Evolutionary conservation across 2,329 filamentous ascomycete genomes (phyloP).

Genomic region (Fusarium brevicatenulatum): DNA sequence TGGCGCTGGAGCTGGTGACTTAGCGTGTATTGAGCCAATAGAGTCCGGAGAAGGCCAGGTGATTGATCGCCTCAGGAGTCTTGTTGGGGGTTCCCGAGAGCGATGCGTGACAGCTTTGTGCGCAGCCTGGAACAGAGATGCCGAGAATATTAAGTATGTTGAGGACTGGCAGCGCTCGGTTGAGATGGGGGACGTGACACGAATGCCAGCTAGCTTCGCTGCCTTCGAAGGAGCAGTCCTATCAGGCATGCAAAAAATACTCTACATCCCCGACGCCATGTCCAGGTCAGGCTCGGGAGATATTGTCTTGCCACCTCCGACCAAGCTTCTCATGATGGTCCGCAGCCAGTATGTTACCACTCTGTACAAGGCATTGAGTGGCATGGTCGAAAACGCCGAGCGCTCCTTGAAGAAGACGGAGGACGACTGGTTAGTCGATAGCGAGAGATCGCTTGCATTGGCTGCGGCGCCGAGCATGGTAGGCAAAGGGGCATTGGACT

Average conservation of each 20-base stretch:
- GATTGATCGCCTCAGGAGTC: conserved; percentile 76
- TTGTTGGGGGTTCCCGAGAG: conserved; percentile 84
- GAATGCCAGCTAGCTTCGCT: conserved; percentile 87
- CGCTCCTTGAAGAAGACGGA: conserved; percentile 72
- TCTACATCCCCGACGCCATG: conserved; percentile 90
- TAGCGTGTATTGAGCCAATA: conserved; percentile 79
- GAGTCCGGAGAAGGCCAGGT: conserved; percentile 64
- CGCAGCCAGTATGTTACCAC: conserved; percentile 92
- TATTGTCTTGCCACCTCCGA: conserved; percentile 85
- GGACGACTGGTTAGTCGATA: conserved; percentile 67
- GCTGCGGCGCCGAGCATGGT: conserved; percentile 50
- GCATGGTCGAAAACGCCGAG: conserved; percentile 97
- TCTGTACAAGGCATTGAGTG: conserved; percentile 91
- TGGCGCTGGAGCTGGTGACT: conserved; percentile 86
- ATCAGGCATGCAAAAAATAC: conserved; percentile 90
- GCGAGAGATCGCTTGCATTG: conserved; percentile 53
- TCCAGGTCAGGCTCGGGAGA: conserved; percentile 76
- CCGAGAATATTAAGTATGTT: conserved; percentile 89
- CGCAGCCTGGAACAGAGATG: conserved; percentile 91
- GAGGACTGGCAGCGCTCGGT: conserved; percentile 92
- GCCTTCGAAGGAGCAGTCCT: conserved; percentile 86
- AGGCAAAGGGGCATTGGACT: conserved; percentile 61
- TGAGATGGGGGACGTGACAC: conserved; percentile 86
- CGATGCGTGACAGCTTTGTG: conserved; percentile 87
- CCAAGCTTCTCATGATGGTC: conserved; percentile 90